Conservation (phyloP, 2,329 filamentous ascomycete species). For the Orbilia ellipsospora region DNA sequence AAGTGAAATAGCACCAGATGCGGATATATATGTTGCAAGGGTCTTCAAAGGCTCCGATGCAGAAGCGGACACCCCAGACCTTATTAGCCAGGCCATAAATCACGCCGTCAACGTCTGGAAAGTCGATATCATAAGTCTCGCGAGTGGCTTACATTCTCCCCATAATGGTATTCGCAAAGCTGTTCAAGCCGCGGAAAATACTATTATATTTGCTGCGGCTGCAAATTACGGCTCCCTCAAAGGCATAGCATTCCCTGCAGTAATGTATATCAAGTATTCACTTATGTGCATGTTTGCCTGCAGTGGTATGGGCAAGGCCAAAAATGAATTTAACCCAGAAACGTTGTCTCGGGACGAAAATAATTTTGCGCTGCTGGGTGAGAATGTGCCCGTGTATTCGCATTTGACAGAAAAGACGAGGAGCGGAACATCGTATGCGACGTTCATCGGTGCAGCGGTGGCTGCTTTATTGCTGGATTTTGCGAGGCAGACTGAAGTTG, state of each 20-base stretch:
- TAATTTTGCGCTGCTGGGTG: slow-evolving; percentile 1
- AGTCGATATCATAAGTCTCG: slow-evolving; percentile 5
- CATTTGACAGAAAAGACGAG: not conserved
- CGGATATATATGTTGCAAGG: not conserved
- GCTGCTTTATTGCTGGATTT: not conserved
- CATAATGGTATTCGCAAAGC: not conserved
- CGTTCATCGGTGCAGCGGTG: not conserved
- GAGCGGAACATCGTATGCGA: slow-evolving; percentile 1
- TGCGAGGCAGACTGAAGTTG: not conserved
- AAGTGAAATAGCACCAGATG: not conserved
- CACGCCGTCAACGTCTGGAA: not conserved
- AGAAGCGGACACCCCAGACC: not conserved
- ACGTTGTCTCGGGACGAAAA: not conserved
- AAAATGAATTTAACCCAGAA: not conserved
- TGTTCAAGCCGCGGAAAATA: not conserved
- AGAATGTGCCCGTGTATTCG: not conserved
- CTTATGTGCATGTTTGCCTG: slow-evolving; percentile 9
- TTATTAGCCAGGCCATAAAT: not conserved
- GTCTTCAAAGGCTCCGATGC: not conserved
- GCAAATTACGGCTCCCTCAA: not conserved
- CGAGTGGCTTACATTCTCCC: not conserved
- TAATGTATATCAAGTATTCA: not conserved
- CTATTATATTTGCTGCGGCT: not conserved
- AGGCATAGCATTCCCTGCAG: not conserved
- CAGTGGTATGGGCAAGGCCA: slow-evolving; percentile 2